A percentile compares a stretch with the other conserved stretches of the same genome.
These are phyloP conservation scores for Gilbertella persicaria DNA, from an alignment of 371 early-diverging fungal genomes.

Conservation along the genomic window DNA sequence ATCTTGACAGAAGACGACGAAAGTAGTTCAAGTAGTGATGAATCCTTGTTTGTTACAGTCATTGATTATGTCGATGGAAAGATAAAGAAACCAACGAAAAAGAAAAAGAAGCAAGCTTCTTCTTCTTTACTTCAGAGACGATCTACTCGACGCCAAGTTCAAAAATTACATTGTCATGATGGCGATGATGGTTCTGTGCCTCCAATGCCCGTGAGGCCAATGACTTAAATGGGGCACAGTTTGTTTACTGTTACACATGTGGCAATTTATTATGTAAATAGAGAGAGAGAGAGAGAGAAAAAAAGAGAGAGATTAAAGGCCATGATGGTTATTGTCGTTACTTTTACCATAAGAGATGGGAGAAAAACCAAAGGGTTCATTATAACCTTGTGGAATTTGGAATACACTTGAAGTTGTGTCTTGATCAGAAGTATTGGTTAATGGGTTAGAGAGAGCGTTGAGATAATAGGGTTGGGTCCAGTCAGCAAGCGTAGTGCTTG, in stretches of 20 bases:
- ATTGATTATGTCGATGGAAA: conserved; percentile 20
- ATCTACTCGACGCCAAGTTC: conserved; percentile 8
- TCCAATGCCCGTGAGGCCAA: not conserved
- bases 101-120: not conserved
- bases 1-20: conserved; percentile 17
- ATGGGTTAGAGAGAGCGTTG: not conserved
- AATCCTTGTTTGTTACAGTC: conserved; percentile 7
- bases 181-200: conserved; percentile 12
- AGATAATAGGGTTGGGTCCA: conserved; percentile 13
- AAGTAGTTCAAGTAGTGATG: conserved; percentile 13
- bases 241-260: no score
- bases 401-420: conserved; percentile 6
- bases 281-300: no score
- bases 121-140: conserved; percentile 2
- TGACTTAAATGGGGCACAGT: not conserved
- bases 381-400: conserved; percentile 16
- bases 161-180: conserved; percentile 24
- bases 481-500: not conserved
- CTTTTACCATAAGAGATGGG: conserved; percentile 3
- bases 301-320: no score
- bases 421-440: not conserved
- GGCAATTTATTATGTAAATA: no score
- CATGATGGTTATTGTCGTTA: no score
- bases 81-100: conserved; percentile 2
- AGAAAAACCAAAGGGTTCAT: conserved; percentile 19